Evolutionary conservation across 2,329 filamentous ascomycete genomes (phyloP).

Genomic region (Talaromyces sp.): DNA sequence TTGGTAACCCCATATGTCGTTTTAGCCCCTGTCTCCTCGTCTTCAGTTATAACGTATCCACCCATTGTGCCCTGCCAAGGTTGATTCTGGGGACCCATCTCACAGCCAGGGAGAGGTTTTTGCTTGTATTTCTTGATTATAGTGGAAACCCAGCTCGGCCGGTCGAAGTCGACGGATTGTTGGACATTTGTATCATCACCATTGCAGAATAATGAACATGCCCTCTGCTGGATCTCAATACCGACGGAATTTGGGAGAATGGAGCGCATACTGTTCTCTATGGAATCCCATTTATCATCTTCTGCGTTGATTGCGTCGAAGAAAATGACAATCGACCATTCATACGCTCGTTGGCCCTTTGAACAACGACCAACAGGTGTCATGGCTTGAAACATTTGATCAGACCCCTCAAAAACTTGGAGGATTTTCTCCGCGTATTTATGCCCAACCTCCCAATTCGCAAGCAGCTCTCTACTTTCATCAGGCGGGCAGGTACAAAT

Average conservation of each 20-base stretch:
- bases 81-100: neutral
- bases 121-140: neutral
- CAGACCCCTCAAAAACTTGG: neutral
- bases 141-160: too few relatives aligned
- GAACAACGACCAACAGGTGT: conserved; percentile 6
- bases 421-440: neutral
- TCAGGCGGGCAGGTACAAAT: neutral
- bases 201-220: conserved; percentile 5
- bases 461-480: neutral
- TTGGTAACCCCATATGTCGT: neutral
- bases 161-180: neutral
- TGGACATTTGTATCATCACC: neutral
- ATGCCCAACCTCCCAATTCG: conserved; percentile 1
- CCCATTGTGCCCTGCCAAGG: neutral
- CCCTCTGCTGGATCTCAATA: conserved; percentile 11
- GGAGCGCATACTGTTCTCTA: neutral
- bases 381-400: conserved; percentile 6
- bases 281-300: neutral
- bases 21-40: neutral
- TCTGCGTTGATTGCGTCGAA: conserved; percentile 7
- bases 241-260: neutral
- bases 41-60: neutral
- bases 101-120: neutral
- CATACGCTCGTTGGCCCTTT: conserved; percentile 1
- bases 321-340: neutral